Base-by-base conservation (phyloP, 2,329 filamentous ascomycete genomes). In the Laburnicola sp. region DNA sequence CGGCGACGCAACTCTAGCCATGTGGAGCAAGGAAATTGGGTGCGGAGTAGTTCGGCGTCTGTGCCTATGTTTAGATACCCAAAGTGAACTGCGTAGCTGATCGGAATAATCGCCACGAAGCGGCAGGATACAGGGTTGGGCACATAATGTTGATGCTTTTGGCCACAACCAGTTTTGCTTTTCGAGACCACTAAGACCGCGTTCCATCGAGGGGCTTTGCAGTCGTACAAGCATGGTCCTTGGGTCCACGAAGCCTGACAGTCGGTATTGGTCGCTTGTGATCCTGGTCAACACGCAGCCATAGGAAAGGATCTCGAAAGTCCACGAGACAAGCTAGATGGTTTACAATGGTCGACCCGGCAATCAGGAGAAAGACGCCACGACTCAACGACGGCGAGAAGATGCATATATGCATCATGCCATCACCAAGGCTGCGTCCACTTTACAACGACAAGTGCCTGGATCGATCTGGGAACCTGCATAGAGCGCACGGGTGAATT, bases 41-140 rank as follows among this genome's bases (percentile, higher is more conserved):
- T 11, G 50, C 61, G 65, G 65, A 68, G 52, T 62, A 62, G 60
- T 54, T 69, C 63, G 63, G 64, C 39, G 53, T 35, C 37, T 46
- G 43, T 32, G 38, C 35, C 27, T 36, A 41, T 49, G 44, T 36
- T 34, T 44, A 40, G 31, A 35, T 27, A 26, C n/a, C 27, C 34
- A 36, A 11, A 32, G 30, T 27, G 35, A 21, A 41, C 28, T 26
- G 35, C 31, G 21, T 27, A 8, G 23, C 37, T 25, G 25, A 23
- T 36, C 11, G 30, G 31, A 34, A 40, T 36, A 25, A 32, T 44
- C 8, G 39, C 34, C 44, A 58, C 48, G 48, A 56, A 58, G 60
- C 59, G 53, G 43, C 38, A 31, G 34, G 50, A 47, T 50, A 52
- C 48, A 56, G 37, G 32, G 39, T 40, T 40, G 45, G 22, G 45